Base-by-base conservation (phyloP, 1,284 basidiomycete species). In the Trametes pubescens region DNA sequence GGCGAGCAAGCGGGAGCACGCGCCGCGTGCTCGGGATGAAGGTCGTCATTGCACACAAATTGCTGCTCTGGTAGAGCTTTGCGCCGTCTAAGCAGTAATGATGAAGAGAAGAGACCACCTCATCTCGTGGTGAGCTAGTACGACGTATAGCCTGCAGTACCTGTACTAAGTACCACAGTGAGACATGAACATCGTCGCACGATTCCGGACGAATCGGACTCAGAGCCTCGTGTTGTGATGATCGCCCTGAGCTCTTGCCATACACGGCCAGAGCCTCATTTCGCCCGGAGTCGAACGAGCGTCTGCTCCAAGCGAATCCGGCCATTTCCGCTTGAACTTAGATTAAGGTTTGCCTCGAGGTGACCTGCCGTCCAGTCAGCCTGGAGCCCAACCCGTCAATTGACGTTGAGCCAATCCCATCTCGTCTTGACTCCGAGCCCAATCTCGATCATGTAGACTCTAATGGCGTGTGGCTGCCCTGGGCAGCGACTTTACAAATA, bases 181-280 rank as follows among this genome's bases (percentile, higher is more conserved):
- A n/a, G n/a, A n/a, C n/a, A n/a, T n/a, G 8, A 32, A 32, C 4
- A 32, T 32, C 29, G 29, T 8, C 3, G 29, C 29, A 32, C 29
- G 29, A 32, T 32, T 32, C 29, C 29, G 29, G 8, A 32, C 29
- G 29, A 32, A 8, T 32, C 29, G 29, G 29, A 32, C 29, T 32
- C 29, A 8, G 8, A 8, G 29, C 29, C 29, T 8, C 4, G 29
- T 32, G 29, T 32, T 3, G 29, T 32, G 29, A 32, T 32, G 29
- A 32, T 32, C 29, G 29, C 29, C 29, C 29, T 32, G 8, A 49
- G 47, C n/a, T n/a, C n/a, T n/a, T n/a, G n/a, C n/a, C n/a, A n/a
- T 51, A 37, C 49, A 51, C 49, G 16, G 49, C 49, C 49, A 49
- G 24, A 29, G 47, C 47, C 47, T 49, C 47, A 29, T 7, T 49